Evolutionary conservation across 805 yeast species (phyloP), one percentile per base, ranked within the genome.

Genomic region (Kodamaea neixiangensis): DNA sequence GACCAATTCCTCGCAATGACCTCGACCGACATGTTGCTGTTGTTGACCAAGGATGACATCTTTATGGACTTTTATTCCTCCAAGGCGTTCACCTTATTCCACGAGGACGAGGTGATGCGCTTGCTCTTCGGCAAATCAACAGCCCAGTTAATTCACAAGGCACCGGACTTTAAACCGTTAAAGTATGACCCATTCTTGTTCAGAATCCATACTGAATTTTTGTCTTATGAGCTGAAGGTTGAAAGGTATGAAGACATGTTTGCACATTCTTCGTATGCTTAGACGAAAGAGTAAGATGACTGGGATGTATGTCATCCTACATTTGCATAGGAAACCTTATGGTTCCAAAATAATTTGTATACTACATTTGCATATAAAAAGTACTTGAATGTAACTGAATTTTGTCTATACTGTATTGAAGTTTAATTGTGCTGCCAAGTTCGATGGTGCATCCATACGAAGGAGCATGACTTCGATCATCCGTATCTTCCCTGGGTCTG

Each of bases 391-490:
- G 37, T 33, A 11, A 33, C 37, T 22, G 5, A n/a, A n/a, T 25
- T 29, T 20, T 3, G 14, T n/a, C 37, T n/a, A 18, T 11, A 43
- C n/a, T n/a, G 41, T 17, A 6, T 17, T 14, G 11, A 5, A 25
- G 7, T 25, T 25, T 7, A 25, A 25, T 25, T 25, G 5, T 22
- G n/a, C 46, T 17, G 29, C 33, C 47, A 47, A 47, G 17, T 67
- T 70, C 22, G 51, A 57, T 6, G 76, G 76, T 6, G 72, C 73
- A 52, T 71, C 76, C 72, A 70, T 64, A 46, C 57, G 65, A 5
- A 62, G 71, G 53, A 71, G 62, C 66, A 67, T 63, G 17, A 71
- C 61, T 59, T 71, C 76, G 29, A 71, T 53, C 61, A 71, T 64
- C 47, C 75, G 59, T 44, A 69, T 66, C 48, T 60, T 65, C 44